Conservation (phyloP, 2,329 filamentous ascomycete species). For the Purpureocillium takamizusanense region DNA sequence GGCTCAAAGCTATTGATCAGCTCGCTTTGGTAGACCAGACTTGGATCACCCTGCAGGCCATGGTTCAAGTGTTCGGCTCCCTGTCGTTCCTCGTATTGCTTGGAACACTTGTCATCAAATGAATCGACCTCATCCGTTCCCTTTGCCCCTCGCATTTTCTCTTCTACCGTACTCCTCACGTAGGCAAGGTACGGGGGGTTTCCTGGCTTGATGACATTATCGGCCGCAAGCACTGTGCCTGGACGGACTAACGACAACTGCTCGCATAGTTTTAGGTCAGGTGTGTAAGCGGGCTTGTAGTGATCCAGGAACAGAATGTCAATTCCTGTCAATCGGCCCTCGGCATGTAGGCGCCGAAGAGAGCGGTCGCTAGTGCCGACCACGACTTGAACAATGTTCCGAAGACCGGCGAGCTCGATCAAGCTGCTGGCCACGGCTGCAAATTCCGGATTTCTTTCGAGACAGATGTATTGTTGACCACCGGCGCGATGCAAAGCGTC, state of each 20-base stretch:
- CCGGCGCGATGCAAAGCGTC: slow-evolving; percentile 54
- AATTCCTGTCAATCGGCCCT: slow-evolving; percentile 46
- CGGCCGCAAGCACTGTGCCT: slow-evolving; percentile 56
- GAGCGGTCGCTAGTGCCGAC: slow-evolving; percentile 62
- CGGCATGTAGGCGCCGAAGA: slow-evolving; percentile 47
- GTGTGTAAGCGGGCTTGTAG: slow-evolving; percentile 66
- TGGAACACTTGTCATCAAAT: slow-evolving; percentile 33
- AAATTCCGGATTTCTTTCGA: slow-evolving; percentile 68
- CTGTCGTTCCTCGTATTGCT: slow-evolving; percentile 48
- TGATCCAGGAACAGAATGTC: slow-evolving; percentile 76
- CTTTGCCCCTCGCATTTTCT: slow-evolving; percentile 39
- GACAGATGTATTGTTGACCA: slow-evolving; percentile 57
- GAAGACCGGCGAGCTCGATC: slow-evolving; percentile 66
- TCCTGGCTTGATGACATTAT: slow-evolving; percentile 63
- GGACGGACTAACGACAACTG: slow-evolving; percentile 53
- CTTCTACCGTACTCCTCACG: slow-evolving; percentile 52
- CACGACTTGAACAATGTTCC: slow-evolving; percentile 59
- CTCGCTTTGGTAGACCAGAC: slow-evolving; percentile 56
- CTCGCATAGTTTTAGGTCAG: slow-evolving; percentile 71
- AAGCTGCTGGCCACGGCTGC: slow-evolving; percentile 59
- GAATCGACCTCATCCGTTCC: slow-evolving; percentile 17
- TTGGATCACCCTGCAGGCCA: slow-evolving; percentile 46
- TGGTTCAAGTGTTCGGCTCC: slow-evolving; percentile 27
- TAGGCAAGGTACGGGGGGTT: slow-evolving; percentile 65
- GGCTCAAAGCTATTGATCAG: slow-evolving; percentile 59